Evolutionary conservation across 2,329 filamentous ascomycete genomes (phyloP), one percentile per base, ranked within the genome.

Genomic region (Sarocladium brachiariae): DNA sequence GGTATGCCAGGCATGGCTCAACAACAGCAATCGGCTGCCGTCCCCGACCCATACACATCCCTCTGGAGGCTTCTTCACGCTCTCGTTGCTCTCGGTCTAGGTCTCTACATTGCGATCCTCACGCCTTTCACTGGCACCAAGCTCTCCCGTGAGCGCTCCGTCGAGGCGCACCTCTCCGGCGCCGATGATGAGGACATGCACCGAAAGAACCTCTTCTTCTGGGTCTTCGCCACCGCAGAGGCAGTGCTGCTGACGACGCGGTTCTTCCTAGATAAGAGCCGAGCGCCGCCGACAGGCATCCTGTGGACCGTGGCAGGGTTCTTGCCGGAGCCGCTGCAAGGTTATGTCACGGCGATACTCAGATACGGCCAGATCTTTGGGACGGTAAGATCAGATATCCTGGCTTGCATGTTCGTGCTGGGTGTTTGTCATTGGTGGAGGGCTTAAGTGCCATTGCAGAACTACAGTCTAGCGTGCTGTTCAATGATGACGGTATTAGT

Each of bases 191-290:
- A 63, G 35, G 53, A 62, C 19, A 64, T 67, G 52, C 63, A 58
- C 46, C 64, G 61, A 38, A 65, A 62, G 55, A 59, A 54, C 43
- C 49, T 68, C 19, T 84, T 90, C 67, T 90, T 92, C 66, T 89
- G 83, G 72, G 76, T 87, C n/a, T 93, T 92, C 63, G 84, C 86
- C 5, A 89, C 87, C 0, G 83, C 81, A 27, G 87, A 93, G 69
- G 75, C 88, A 10, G 63, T 88, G 50, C 71, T 92, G 55, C 80
- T 92, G 56, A 85, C 81, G 1, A 83, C 79, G 25, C 74, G 87
- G 21, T 87, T 85, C 63, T 81, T 89, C 57, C 61, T 89, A 49
- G 86, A 89, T 58, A 80, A 79, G 57, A 77, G 77, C 21, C 65
- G 70, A 34, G 63, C 77, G 41, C 78, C 78, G 53, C 78, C 78